Evolutionary conservation across 306 rosid genomes (phyloP).

Genomic region (Acacia melanoxylon): DNA sequence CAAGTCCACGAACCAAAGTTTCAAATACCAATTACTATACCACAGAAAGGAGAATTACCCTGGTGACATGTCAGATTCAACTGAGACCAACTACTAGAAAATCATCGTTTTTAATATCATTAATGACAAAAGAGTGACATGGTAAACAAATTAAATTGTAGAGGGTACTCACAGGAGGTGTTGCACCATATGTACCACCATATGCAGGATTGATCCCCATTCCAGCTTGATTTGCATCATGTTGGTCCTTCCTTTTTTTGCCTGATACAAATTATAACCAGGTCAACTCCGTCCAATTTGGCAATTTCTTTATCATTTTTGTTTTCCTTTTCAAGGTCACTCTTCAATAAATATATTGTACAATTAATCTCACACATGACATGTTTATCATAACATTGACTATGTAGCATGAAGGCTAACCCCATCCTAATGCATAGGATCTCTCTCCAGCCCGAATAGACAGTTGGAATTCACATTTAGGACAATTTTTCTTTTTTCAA

Average conservation of each 20-base stretch:
- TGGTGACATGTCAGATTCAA: neutral
- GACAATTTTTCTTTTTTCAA: slow-evolving; percentile 2
- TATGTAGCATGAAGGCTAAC: neutral
- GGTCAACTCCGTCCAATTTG: slow-evolving; percentile 3
- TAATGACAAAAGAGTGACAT: neutral
- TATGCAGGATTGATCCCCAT: slow-evolving; percentile 82
- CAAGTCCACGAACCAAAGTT: neutral
- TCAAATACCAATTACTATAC: slow-evolving; percentile 7
- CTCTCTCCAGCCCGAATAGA: neutral
- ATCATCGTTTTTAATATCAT: slow-evolving; percentile 1
- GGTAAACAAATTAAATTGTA: neutral
- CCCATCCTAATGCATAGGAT: slow-evolving; percentile 12
- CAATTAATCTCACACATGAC: neutral
- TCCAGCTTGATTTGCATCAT: slow-evolving; percentile 84
- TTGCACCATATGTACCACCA: slow-evolving; percentile 72
- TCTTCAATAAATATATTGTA: slow-evolving; percentile 6
- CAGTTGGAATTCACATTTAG: neutral
- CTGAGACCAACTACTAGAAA: neutral
- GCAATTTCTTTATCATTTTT: neutral
- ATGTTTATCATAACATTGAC: slow-evolving; percentile 4
- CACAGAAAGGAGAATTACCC: neutral
- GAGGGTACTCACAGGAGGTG: slow-evolving; percentile 70
- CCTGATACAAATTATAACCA: slow-evolving; percentile 48
- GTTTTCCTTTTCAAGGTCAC: neutral
- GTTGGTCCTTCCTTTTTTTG: slow-evolving; percentile 88